Percentiles rank a stretch among this genome's conserved stretches.
Conservation (phyloP, 768 basidiomycete species). For the Termitomyces sp. region DNA sequence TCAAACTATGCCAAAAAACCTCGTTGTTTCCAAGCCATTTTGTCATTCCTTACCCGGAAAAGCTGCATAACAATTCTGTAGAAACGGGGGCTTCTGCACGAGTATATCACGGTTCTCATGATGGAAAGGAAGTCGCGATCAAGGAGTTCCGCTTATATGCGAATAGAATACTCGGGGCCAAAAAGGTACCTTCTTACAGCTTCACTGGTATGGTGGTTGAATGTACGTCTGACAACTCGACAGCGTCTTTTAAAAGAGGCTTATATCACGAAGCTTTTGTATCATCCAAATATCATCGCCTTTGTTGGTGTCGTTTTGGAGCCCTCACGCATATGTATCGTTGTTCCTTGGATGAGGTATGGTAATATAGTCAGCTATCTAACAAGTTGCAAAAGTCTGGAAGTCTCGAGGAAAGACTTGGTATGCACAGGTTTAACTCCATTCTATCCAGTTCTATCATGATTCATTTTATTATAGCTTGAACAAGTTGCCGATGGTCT, state of each 20-base stretch:
- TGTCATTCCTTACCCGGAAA: neutral
- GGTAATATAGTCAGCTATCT: slow-evolving; percentile 20
- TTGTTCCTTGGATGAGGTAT: slow-evolving; percentile 26
- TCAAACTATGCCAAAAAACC: slow-evolving; percentile 7
- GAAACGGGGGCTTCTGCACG: slow-evolving; percentile 12
- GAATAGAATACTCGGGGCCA: neutral
- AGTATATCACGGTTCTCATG: slow-evolving; percentile 15
- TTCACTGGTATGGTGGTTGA: neutral
- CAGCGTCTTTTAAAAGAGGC: slow-evolving; percentile 19
- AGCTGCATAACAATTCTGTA: neutral
- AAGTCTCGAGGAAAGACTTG: slow-evolving; percentile 10
- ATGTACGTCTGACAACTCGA: neutral
- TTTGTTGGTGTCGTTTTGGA: slow-evolving; percentile 19
- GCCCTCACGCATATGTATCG: slow-evolving; percentile 14
- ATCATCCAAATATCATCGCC: slow-evolving; percentile 18
- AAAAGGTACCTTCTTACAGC: slow-evolving; percentile 5
- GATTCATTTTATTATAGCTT: slow-evolving; percentile 15
- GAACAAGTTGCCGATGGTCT: slow-evolving; percentile 24
- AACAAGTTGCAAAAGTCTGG: neutral
- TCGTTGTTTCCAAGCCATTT: slow-evolving; percentile 3
- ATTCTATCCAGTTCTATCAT: too few species aligned
- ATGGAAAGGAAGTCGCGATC: slow-evolving; percentile 10
- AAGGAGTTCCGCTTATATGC: slow-evolving; percentile 14
- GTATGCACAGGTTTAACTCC: neutral
- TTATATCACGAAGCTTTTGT: slow-evolving; percentile 15